Conservation (phyloP, 805 yeast genomes). For the Starmerella floricola region DNA sequence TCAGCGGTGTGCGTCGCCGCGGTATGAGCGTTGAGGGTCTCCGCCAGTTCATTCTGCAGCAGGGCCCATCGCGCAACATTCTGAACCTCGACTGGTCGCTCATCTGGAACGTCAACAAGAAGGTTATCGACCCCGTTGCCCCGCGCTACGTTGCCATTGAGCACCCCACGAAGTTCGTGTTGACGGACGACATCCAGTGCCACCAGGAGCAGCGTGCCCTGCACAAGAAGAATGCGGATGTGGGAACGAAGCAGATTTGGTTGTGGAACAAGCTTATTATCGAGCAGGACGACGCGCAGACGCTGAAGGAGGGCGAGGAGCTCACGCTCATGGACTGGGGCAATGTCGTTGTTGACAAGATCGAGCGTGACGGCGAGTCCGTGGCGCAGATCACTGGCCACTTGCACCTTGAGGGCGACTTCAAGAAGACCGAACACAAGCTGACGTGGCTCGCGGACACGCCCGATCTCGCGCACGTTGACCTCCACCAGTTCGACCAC, state of each 20-base stretch:
- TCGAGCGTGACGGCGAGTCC: conserved; percentile 47
- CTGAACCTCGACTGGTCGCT: conserved; percentile 95
- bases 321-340: conserved; percentile 99
- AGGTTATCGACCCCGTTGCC: conserved; percentile 91
- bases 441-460: conserved; percentile 89
- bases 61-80: conserved; percentile 96
- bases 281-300: conserved; percentile 75
- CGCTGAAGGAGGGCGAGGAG: conserved; percentile 75
- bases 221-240: conserved; percentile 88
- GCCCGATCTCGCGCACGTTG: conserved; percentile 55
- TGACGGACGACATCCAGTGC: conserved; percentile 53
- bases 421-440: conserved; percentile 90
- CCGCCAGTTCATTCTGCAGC: conserved; percentile 81
- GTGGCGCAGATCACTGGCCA: conserved; percentile 60
- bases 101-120: conserved; percentile 96
- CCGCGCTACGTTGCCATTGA: conserved; percentile 81
- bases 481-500: conserved; percentile 84
- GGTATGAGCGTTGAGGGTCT: conserved; percentile 99
- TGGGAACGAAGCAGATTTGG: conserved; percentile 72
- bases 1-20: conserved; percentile 97
- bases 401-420: conserved; percentile 87
- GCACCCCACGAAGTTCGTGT: conserved; percentile 56
- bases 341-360: conserved; percentile 66
- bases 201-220: conserved; percentile 70
- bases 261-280: conserved; percentile 52